Evolutionary conservation across 148 eudicot species (phyloP).

Genomic region (Cornus florida): DNA sequence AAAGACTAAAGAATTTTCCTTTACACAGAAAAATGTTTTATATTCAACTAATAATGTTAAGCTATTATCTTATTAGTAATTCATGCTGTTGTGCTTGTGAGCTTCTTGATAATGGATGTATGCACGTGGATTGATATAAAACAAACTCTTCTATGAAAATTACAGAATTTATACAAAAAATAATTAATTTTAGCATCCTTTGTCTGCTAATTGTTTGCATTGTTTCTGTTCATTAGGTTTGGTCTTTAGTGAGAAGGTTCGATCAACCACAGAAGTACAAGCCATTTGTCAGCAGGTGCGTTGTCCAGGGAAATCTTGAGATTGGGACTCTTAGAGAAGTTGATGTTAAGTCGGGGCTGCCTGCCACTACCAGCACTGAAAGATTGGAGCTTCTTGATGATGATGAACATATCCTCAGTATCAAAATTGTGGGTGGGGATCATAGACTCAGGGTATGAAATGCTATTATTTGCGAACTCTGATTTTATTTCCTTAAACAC

Average conservation of each 20-base stretch:
- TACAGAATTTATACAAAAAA: too few relatives aligned
- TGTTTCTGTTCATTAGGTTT: conserved; percentile 23
- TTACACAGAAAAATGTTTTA: neutral
- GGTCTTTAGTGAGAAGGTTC: conserved; percentile 59
- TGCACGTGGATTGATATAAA: conserved; percentile 4
- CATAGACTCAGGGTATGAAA: conserved; percentile 47
- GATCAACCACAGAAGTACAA: conserved; percentile 60
- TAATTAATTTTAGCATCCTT: too few relatives aligned
- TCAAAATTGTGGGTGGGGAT: conserved; percentile 51
- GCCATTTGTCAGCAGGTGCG: conserved; percentile 49
- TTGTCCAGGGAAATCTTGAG: conserved; percentile 41
- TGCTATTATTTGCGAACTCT: neutral
- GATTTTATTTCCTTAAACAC: neutral
- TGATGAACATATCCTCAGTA: conserved; percentile 38
- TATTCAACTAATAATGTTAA: too few relatives aligned
- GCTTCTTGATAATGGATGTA: neutral
- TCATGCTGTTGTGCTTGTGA: neutral
- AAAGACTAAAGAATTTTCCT: neutral
- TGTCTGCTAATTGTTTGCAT: neutral
- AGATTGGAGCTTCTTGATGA: conserved; percentile 53
- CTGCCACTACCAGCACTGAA: conserved; percentile 58
- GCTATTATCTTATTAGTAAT: too few relatives aligned
- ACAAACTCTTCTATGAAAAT: neutral
- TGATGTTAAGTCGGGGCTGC: conserved; percentile 52
- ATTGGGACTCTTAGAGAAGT: conserved; percentile 57